These are phyloP conservation scores for Boechera retrofracta DNA, from an alignment of 345 rosid genomes.

Conservation along the genomic window DNA sequence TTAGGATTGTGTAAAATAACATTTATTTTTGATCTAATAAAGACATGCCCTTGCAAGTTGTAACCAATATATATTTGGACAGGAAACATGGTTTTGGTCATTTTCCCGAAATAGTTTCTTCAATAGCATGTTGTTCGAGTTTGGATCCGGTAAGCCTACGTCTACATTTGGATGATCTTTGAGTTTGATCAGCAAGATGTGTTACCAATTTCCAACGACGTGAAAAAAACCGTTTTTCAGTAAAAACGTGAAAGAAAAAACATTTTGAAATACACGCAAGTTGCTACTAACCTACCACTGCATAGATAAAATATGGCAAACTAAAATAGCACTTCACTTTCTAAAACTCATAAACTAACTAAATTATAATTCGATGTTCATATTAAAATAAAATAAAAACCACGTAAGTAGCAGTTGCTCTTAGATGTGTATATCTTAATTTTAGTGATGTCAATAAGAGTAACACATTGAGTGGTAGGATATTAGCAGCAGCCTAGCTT, in stretches of 20 bases:
- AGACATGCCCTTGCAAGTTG: constrained; percentile 12
- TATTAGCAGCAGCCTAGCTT: constrained; percentile 29
- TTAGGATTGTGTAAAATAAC: neutral
- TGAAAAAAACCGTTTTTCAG: too few relatives aligned
- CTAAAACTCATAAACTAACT: neutral
- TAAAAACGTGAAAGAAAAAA: neutral
- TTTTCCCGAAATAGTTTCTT: neutral
- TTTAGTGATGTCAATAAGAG: constrained; percentile 38
- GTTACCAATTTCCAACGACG: constrained; percentile 9
- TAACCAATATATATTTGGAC: neutral
- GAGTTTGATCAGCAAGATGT: constrained; percentile 4
- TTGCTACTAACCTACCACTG: constrained; percentile 7
- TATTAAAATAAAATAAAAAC: constrained; percentile 27
- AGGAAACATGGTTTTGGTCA: neutral
- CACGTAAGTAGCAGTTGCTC: constrained; percentile 31
- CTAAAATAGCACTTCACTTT: neutral
- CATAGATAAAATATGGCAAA: neutral
- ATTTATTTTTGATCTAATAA: neutral
- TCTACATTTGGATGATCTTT: neutral
- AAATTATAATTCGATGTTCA: too few relatives aligned
- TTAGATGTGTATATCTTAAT: constrained; percentile 10
- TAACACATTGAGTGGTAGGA: constrained; percentile 33
- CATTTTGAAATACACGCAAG: neutral
- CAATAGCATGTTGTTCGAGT: constrained; percentile 10
- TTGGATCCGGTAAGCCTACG: neutral